Percentiles rank a stretch among this genome's conserved stretches.
Evolutionary conservation across 768 basidiomycete species (phyloP).

Genomic region (Artomyces pyxidatus): DNA sequence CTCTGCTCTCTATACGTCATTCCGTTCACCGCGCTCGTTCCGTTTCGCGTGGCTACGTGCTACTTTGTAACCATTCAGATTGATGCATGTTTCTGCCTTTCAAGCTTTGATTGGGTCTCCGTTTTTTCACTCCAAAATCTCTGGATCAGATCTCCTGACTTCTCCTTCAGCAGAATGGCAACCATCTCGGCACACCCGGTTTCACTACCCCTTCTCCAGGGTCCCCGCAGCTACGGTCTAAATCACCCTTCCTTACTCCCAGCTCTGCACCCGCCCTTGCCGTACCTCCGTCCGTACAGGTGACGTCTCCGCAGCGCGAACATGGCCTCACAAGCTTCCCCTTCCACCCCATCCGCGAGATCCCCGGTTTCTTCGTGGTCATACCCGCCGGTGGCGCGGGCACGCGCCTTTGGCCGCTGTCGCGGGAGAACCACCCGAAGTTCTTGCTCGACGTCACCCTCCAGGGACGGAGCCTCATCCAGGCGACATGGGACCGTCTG

Average conservation of each 20-base stretch:
- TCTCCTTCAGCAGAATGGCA: conserved; percentile 1
- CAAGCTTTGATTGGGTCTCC: too few relatives aligned
- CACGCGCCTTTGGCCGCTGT: conserved; percentile 84
- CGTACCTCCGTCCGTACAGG: conserved; percentile 36
- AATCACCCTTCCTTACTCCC: conserved; percentile 69
- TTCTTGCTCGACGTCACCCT: conserved; percentile 83
- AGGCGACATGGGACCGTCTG: conserved; percentile 87
- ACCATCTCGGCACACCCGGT: conserved; percentile 31
- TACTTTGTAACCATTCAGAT: too few relatives aligned
- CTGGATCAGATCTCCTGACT: too few relatives aligned
- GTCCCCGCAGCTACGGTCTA: conserved; percentile 71
- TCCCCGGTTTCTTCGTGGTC: conserved; percentile 84
- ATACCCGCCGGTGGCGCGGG: conserved; percentile 87
- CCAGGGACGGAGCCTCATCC: conserved; percentile 79
- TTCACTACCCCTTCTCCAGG: conserved; percentile 64
- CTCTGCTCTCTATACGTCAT: conserved; percentile 4
- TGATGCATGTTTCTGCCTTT: too few relatives aligned
- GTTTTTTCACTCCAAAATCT: too few relatives aligned
- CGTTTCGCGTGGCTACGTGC: too few relatives aligned
- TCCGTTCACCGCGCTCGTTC: not conserved
- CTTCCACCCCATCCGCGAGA: conserved; percentile 45
- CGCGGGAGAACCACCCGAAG: conserved; percentile 77
- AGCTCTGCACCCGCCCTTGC: conserved; percentile 32
- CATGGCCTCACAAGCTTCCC: conserved; percentile 43
- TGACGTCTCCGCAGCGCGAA: conserved; percentile 71